phyloP scores from a whole-genome alignment of 2,329 filamentous ascomycete genomes.

The Ceratocystis lukuohia region DNA sequence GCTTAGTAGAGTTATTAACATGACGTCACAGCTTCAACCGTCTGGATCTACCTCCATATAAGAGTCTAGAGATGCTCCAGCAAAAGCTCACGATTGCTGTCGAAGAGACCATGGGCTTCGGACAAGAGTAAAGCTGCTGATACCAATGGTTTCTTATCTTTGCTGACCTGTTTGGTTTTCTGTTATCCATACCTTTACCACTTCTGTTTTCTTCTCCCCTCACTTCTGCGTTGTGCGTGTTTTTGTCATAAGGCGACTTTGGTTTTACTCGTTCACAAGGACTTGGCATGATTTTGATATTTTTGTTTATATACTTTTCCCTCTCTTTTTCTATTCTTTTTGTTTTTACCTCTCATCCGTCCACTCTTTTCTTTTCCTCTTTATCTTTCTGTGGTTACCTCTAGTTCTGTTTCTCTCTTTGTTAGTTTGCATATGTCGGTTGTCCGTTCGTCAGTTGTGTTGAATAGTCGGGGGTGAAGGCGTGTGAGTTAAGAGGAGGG shows the following conservation, averaged over 20 bases:
- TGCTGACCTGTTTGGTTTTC: not conserved
- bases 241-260: constrained; percentile 5
- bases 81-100: constrained; percentile 91
- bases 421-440: not conserved
- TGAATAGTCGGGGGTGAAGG: not conserved
- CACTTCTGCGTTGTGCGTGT: not conserved
- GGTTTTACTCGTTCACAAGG: not conserved
- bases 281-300: constrained; percentile 10
- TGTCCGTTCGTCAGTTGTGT: not conserved
- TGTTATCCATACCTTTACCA: constrained; percentile 18
- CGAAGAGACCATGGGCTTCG: constrained; percentile 97
- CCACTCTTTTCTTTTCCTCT: not conserved
- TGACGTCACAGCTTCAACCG: constrained; percentile 68
- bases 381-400: not conserved
- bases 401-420: not conserved
- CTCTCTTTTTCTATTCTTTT: constrained; percentile 18
- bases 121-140: constrained; percentile 60
- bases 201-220: not conserved
- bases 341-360: constrained; percentile 16
- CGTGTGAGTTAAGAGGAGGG: not conserved
- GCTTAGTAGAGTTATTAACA: constrained; percentile 16
- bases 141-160: not conserved
- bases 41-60: constrained; percentile 87
- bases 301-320: constrained; percentile 23
- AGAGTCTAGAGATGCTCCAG: constrained; percentile 70